Evolutionary conservation across 1,284 basidiomycete genomes (phyloP), one percentile per base, ranked within the genome.

Genomic region (Malassezia brasiliensis): DNA sequence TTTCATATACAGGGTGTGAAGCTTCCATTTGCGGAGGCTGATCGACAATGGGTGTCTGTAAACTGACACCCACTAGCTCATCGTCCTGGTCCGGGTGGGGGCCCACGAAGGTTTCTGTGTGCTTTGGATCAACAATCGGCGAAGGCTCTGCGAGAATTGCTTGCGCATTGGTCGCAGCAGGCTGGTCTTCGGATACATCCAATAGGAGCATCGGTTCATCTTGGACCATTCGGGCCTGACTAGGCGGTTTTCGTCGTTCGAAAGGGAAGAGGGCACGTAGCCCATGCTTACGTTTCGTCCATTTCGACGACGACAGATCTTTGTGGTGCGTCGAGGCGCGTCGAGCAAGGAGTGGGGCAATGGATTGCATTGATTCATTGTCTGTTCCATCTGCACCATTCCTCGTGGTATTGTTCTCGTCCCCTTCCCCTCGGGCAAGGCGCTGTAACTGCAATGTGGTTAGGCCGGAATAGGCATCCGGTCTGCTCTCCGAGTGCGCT

Each of bases 51-150:
- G 51, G 51, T 5, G 51, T 42, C 5, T 38, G 34, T 9, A 52
- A 25, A 19, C 36, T 52, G 9, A 52, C 51, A 14, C 51, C 51
- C 15, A 34, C 35, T 36, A 52, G 25, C 10, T 47, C 51, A 3
- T 37, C 45, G 9, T 52, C 51, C 15, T 5, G 30, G 25, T 45
- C 28, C 9, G 25, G 14, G 10, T 45, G 28, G 9, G 25, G 7
- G 5, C 25, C 20, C n/a, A 25, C n/a, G 19, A 45, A 45, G 9
- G 14, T 28, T 19, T 30, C 42, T 2, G 32, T 31, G 15, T n/a
- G 17, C 15, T 10, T 32, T 3, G 1, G n/a, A 8, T 32, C 42
- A 6, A 31, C 19, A 5, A 45, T 25, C 6, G 42, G 42, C 19
- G 42, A 45, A 1, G 14, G 15, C 12, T 45, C 42, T 17, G 25